These are phyloP conservation scores for Conticribra weissflogii DNA, from an alignment of 108 stramenopile genomes.

Conservation along the genomic window DNA sequence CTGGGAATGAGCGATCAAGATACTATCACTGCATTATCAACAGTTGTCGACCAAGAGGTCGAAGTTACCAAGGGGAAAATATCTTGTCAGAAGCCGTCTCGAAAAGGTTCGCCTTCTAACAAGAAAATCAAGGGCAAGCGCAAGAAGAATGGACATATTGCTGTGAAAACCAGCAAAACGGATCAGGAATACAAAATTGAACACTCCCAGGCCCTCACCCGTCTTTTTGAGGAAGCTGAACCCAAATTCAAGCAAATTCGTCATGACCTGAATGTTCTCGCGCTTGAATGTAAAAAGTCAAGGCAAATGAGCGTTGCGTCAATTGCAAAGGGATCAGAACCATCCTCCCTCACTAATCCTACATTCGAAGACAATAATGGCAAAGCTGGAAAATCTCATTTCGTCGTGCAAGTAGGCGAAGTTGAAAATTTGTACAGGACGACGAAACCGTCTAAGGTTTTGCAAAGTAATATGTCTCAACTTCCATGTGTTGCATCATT, in stretches of 20 bases:
- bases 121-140: constrained; percentile 1
- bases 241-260: constrained; percentile 18
- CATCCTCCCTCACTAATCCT: background rate
- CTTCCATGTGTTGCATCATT: background rate
- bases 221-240: constrained; percentile 6
- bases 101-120: background rate
- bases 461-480: too few species aligned
- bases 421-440: constrained; percentile 21
- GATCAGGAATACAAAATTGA: constrained; percentile 1
- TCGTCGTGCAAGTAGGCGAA: constrained; percentile 7
- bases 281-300: background rate
- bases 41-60: background rate
- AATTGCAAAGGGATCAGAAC: background rate
- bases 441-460: background rate
- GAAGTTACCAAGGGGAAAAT: background rate
- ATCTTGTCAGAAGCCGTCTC: background rate
- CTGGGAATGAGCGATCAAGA: constrained; percentile 10
- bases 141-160: background rate
- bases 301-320: background rate
- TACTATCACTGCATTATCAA: background rate
- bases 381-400: constrained; percentile 19
- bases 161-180: background rate
- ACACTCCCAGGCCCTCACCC: background rate
- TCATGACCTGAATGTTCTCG: constrained; percentile 4
- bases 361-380: constrained; percentile 3